Conservation (phyloP, 2,329 filamentous ascomycete genomes). For the Dendrostoma leiphaemia region DNA sequence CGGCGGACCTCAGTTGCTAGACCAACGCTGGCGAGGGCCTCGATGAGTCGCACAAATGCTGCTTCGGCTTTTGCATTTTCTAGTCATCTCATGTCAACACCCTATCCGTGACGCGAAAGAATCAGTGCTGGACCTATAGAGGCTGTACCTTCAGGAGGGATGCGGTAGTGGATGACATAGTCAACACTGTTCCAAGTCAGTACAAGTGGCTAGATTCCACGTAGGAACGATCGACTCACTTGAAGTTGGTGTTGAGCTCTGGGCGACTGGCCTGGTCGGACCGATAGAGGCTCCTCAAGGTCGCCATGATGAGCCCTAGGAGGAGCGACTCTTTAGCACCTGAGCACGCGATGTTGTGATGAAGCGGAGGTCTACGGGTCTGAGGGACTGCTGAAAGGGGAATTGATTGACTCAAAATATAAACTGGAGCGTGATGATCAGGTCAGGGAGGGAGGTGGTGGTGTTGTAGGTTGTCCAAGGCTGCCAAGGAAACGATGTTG, state of each 20-base stretch:
- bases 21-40: conserved; percentile 74
- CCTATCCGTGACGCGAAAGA: background rate
- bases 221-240: conserved; percentile 27
- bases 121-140: too few relatives aligned
- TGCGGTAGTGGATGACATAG: conserved; percentile 81
- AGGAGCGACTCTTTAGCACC: conserved; percentile 4
- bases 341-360: background rate
- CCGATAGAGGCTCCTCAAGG: conserved; percentile 30
- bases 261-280: conserved; percentile 26
- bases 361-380: too few relatives aligned
- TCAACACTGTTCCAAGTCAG: conserved; percentile 59
- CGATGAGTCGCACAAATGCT: conserved; percentile 74
- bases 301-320: conserved; percentile 29
- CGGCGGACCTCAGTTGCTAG: conserved; percentile 84
- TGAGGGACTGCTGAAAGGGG: background rate
- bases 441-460: background rate
- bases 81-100: conserved; percentile 30
- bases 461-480: background rate
- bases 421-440: background rate
- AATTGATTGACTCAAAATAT: background rate
- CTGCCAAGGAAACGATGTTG: background rate
- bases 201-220: conserved; percentile 12
- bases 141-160: conserved; percentile 62
- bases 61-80: conserved; percentile 68
- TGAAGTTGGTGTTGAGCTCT: conserved; percentile 36